Base-by-base conservation (phyloP, 495 filamentous ascomycete genomes). In the Penicillium crystallinum region DNA sequence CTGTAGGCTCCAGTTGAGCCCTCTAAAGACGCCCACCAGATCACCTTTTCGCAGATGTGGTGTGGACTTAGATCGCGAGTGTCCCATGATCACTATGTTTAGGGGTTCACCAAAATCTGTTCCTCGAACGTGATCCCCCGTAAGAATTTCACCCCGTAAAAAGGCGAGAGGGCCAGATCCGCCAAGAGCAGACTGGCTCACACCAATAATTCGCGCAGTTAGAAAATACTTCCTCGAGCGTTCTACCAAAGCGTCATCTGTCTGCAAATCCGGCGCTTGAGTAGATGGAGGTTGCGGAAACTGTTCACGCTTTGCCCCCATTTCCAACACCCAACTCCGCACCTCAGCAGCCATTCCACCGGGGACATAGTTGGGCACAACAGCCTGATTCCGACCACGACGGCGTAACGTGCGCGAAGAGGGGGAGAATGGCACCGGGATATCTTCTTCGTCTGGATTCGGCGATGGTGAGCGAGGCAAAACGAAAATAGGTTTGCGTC, bases 301-400 rank as follows among this genome's bases (percentile, higher is more conserved):
- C n/a, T 64, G 59, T 6, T 69, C 66, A 11, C 65, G 65, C 42
- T 66, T 73, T 2, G 66, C 52, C 15, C 69, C 72, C 53, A 64
- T 69, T 41, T 76, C 73, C 19, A 76, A 54, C 27, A 76, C 59
- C 73, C 73, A 76, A 39, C 71, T 62, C 22, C 73, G 72, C 18
- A 73, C 64, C 38, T 73, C 60, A 2, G 71, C 63, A 2, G 73
- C 73, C 71, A 76, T 73, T 14, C 73, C 73, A 10, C 69, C 73
- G 2, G 72, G 62, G 0, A 66, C 23, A 50, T 74, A 75, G 3
- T 34, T 55, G 6, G 59, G 52, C 0, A 44, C 57, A 15, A 55
- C 50, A 5, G 61, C 42, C 12, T 65, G 65, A 3, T 52, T 37
- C 23, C 66, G 52, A 7, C 72, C 71, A 12, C 66, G 65, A 19